A percentile compares a stretch with the other conserved stretches of the same genome.
Evolutionary conservation across 2,329 filamentous ascomycete genomes (phyloP).

Genomic region (Amauroascus niger): DNA sequence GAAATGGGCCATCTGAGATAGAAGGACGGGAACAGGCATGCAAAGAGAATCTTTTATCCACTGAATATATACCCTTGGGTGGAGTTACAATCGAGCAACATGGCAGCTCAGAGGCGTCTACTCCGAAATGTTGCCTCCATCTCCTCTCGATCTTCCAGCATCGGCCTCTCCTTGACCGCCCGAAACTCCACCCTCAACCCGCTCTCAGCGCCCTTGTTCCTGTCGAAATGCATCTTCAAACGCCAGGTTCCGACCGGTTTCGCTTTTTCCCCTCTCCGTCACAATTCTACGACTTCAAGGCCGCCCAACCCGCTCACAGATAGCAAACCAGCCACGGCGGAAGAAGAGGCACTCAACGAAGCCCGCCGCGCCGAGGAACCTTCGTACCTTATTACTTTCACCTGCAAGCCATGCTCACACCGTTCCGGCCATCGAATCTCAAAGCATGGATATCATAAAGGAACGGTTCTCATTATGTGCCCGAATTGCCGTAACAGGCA

Average conservation of each 20-base stretch:
- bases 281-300: slow-evolving; percentile 25
- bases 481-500: slow-evolving; percentile 79
- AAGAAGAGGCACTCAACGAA: slow-evolving; percentile 30
- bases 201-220: neutral
- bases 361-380: slow-evolving; percentile 43
- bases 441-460: slow-evolving; percentile 90
- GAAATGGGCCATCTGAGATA: too few species aligned
- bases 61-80: too few species aligned
- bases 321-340: slow-evolving; percentile 25
- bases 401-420: slow-evolving; percentile 72
- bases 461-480: slow-evolving; percentile 80
- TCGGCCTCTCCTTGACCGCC: slow-evolving; percentile 7
- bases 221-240: neutral
- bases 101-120: slow-evolving; percentile 12
- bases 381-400: slow-evolving; percentile 82
- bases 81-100: neutral
- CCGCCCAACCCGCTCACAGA: slow-evolving; percentile 29
- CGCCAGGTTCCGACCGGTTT: slow-evolving; percentile 2
- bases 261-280: slow-evolving; percentile 18
- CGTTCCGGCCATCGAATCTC: slow-evolving; percentile 78
- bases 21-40: too few species aligned
- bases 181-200: slow-evolving; percentile 1
- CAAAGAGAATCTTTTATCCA: too few species aligned
- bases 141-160: neutral
- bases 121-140: slow-evolving; percentile 6